Percentiles rank a stretch among this genome's conserved stretches.
Conservation (phyloP, 2,329 filamentous ascomycete species). For the Tolypocladium sp. region DNA sequence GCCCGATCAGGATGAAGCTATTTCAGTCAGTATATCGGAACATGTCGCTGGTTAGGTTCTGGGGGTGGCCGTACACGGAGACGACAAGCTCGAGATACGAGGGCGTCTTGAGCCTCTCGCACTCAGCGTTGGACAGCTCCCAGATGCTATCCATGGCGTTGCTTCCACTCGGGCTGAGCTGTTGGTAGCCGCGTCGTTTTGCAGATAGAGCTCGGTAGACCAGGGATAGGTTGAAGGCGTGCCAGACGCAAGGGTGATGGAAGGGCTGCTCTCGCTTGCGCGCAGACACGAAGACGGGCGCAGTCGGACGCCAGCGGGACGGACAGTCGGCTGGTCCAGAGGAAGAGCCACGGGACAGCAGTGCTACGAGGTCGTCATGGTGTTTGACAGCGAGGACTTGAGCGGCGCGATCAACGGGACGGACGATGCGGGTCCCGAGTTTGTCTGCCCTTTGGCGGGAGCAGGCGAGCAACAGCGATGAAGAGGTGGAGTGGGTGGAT, state of each 20-base stretch:
- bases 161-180: neutral
- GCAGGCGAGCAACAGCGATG: neutral
- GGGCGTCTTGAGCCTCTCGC: conserved; percentile 42
- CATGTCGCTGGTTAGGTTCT: too few relatives aligned
- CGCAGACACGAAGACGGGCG: neutral
- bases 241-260: neutral
- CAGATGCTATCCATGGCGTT: conserved; percentile 1
- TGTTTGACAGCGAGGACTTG: neutral
- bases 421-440: neutral
- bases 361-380: neutral
- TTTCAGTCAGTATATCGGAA: neutral
- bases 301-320: neutral
- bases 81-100: conserved; percentile 46
- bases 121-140: conserved; percentile 15
- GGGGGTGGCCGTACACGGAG: conserved; percentile 35
- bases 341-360: neutral
- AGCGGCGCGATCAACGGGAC: neutral
- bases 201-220: neutral
- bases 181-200: neutral
- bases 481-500: neutral
- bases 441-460: neutral
- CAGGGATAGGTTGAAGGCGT: neutral
- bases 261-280: neutral
- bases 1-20: conserved; percentile 72
- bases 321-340: neutral